These are phyloP conservation scores for Aspergillus quadrilineatus DNA, from an alignment of 2,329 filamentous ascomycete species.

Conservation along the genomic window DNA sequence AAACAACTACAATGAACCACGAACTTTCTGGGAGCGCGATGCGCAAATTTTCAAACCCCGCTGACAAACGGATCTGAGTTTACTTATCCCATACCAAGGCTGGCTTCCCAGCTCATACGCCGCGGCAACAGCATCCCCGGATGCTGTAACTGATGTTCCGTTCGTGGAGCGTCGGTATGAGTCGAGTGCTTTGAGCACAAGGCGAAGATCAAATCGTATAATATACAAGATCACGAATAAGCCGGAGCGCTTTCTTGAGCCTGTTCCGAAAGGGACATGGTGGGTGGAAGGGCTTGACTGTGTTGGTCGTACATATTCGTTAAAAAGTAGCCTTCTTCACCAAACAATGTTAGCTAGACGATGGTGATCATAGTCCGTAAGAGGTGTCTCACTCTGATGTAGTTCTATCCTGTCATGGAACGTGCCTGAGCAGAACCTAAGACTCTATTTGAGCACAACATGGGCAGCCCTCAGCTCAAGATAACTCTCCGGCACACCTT, in stretches of 20 bases:
- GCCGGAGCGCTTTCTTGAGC: slow-evolving; percentile 94
- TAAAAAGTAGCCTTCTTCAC: slow-evolving; percentile 13
- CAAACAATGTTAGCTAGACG: slow-evolving; percentile 5
- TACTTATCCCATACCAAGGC: not conserved
- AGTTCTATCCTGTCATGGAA: not conserved
- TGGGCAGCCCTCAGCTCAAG: slow-evolving; percentile 88
- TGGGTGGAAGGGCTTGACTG: slow-evolving; percentile 97
- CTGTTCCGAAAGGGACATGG: slow-evolving; percentile 72
- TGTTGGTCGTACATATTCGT: slow-evolving; percentile 72
- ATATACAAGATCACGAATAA: slow-evolving; percentile 81
- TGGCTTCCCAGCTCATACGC: slow-evolving; percentile 35
- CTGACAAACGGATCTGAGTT: no score
- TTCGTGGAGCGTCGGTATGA: slow-evolving; percentile 73
- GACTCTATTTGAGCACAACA: slow-evolving; percentile 74
- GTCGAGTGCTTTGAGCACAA: slow-evolving; percentile 62
- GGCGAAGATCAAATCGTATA: slow-evolving; percentile 68
- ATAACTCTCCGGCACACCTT: slow-evolving; percentile 82
- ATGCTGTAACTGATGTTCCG: slow-evolving; percentile 60
- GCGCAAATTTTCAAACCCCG: not conserved
- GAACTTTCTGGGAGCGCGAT: not conserved
- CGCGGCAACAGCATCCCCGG: slow-evolving; percentile 53
- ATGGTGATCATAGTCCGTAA: not conserved
- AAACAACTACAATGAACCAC: not conserved
- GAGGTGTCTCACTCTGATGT: slow-evolving; percentile 1
- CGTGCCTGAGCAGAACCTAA: not conserved